phyloP scores from a whole-genome alignment of 2,329 filamentous ascomycete genomes.

The Huntiella omanensis region DNA sequence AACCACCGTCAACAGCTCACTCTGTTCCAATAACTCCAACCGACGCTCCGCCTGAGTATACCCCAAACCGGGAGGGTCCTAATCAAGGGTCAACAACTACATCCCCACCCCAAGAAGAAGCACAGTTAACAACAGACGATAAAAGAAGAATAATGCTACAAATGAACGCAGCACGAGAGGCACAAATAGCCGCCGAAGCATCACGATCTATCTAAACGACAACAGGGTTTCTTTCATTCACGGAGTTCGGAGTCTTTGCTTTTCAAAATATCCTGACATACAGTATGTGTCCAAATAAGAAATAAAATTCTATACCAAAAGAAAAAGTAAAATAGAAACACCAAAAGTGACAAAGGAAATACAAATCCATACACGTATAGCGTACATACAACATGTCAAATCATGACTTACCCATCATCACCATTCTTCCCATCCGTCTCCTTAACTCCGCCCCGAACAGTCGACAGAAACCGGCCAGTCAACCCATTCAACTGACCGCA shows the following conservation, averaged over 20 bases:
- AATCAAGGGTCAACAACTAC: too few species aligned
- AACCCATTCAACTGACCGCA: not conserved
- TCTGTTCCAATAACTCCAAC: too few species aligned
- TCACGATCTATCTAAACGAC: too few species aligned
- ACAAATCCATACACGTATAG: not conserved
- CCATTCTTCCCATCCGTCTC: not conserved
- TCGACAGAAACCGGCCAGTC: not conserved
- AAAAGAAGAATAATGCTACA: not conserved
- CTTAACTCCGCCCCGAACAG: not conserved
- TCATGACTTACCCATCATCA: not conserved
- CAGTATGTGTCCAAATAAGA: not conserved
- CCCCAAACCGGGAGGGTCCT: too few species aligned
- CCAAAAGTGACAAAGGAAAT: slow-evolving; percentile 5
- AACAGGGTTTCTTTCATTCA: not conserved
- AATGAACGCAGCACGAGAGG: not conserved
- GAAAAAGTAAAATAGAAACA: not conserved
- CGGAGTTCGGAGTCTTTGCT: not conserved
- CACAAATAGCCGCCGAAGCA: too few species aligned
- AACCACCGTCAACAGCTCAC: too few species aligned
- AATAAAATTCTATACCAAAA: not conserved
- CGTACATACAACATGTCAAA: not conserved
- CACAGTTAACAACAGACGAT: not conserved
- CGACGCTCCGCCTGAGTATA: too few species aligned
- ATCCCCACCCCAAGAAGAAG: not conserved
- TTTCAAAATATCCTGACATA: not conserved